A percentile compares a stretch with the other conserved stretches of the same genome.
Evolutionary conservation across 768 basidiomycete species (phyloP).

Genomic region (Jaapia argillacea): DNA sequence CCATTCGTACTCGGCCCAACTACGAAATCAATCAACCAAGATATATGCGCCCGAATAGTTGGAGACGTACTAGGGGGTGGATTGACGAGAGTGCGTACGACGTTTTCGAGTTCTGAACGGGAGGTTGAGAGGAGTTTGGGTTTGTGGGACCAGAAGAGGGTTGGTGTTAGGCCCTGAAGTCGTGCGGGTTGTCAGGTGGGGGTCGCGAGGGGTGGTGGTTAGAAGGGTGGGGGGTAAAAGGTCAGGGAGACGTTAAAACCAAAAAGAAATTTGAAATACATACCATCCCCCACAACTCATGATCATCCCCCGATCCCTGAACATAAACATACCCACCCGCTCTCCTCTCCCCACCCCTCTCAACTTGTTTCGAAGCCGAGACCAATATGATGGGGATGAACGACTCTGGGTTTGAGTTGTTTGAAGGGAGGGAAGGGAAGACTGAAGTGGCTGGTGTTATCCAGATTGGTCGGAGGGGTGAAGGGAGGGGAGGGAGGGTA

Average conservation of each 20-base stretch:
- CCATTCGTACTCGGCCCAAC: too few relatives aligned
- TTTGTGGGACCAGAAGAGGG: slow-evolving; percentile 57
- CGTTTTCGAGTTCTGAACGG: slow-evolving; percentile 37
- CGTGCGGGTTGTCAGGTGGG: neutral
- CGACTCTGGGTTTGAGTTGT: too few relatives aligned
- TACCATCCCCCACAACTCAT: slow-evolving; percentile 83
- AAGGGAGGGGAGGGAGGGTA: slow-evolving; percentile 41
- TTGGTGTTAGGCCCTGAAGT: slow-evolving; percentile 63
- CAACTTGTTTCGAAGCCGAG: slow-evolving; percentile 70
- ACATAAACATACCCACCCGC: slow-evolving; percentile 73
- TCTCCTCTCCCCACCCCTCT: slow-evolving; percentile 51
- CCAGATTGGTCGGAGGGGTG: slow-evolving; percentile 81
- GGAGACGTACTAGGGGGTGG: too few relatives aligned
- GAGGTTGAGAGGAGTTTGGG: slow-evolving; percentile 33
- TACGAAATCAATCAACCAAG: slow-evolving; percentile 13
- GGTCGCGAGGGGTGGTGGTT: slow-evolving; percentile 1
- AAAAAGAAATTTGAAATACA: too few relatives aligned
- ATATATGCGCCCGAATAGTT: slow-evolving; percentile 10
- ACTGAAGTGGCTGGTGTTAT: slow-evolving; percentile 62
- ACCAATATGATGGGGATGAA: slow-evolving; percentile 75
- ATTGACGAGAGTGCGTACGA: slow-evolving; percentile 24
- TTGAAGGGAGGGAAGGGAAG: slow-evolving; percentile 33
- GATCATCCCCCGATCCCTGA: slow-evolving; percentile 93
- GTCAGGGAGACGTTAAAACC: too few relatives aligned
- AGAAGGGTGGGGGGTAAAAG: too few relatives aligned